A percentile compares a stretch with the other conserved stretches of the same genome.
These are phyloP conservation scores for Fraxinus americana DNA, from an alignment of 257 asterid species.

Conservation along the genomic window DNA sequence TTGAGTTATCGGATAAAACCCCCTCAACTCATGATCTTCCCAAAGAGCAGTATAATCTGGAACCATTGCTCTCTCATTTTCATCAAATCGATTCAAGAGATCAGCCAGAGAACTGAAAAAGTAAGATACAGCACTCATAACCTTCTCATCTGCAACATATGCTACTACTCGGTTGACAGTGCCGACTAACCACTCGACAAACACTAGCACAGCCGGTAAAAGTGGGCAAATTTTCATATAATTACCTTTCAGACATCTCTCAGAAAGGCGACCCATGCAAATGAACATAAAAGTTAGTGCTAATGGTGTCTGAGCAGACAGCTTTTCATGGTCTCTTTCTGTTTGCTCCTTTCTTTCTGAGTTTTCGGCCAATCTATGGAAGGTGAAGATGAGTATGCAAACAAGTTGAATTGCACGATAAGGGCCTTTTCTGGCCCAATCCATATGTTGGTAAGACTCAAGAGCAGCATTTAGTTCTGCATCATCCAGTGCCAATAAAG, in stretches of 20 bases:
- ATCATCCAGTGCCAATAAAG: constrained; percentile 47
- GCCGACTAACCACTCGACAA: constrained; percentile 76
- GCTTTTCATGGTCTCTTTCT: constrained; percentile 34
- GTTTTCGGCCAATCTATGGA: constrained; percentile 45
- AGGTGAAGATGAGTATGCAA: constrained; percentile 67
- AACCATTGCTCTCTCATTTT: constrained; percentile 23
- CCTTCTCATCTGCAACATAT: constrained; percentile 52
- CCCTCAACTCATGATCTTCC: constrained; percentile 92
- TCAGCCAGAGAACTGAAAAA: constrained; percentile 56
- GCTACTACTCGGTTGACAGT: constrained; percentile 43
- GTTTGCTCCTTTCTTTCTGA: constrained; percentile 40
- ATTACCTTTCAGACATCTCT: constrained; percentile 52
- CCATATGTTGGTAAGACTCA: constrained; percentile 58
- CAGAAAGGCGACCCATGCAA: constrained; percentile 66
- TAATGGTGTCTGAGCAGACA: constrained; percentile 40
- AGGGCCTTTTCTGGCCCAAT: constrained; percentile 65
- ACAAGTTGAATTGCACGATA: constrained; percentile 75
- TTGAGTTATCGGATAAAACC: constrained; percentile 58
- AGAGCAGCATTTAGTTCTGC: constrained; percentile 46
- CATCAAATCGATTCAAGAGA: constrained; percentile 51
- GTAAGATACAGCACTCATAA: constrained; percentile 56
- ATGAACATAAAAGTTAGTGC: constrained; percentile 62
- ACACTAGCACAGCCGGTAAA: constrained; percentile 66
- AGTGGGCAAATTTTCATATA: constrained; percentile 47
- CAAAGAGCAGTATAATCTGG: constrained; percentile 58